Evolutionary conservation across 2,329 filamentous ascomycete genomes (phyloP).

Genomic region (Phaeosphaeriaceae sp.): DNA sequence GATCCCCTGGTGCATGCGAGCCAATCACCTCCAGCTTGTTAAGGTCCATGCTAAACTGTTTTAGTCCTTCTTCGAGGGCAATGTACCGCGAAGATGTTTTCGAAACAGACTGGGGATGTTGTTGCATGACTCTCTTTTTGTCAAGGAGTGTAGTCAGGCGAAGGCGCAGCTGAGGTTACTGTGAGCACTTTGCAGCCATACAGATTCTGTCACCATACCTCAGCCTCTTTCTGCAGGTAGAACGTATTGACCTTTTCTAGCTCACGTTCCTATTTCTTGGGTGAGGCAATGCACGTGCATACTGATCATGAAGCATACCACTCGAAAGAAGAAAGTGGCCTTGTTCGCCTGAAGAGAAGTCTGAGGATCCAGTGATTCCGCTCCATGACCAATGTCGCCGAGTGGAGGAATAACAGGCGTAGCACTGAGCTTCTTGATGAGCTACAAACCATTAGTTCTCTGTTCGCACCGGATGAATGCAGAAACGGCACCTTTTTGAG

Average conservation of each 20-base stretch:
- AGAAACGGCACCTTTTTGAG: constrained; percentile 82
- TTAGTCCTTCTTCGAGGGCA: constrained; percentile 93
- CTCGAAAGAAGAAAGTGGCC: constrained; percentile 96
- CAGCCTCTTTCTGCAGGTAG: constrained; percentile 96
- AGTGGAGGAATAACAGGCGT: constrained; percentile 85
- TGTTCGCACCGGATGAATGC: constrained; percentile 2
- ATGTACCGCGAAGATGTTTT: constrained; percentile 93
- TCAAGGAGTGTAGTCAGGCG: constrained; percentile 90
- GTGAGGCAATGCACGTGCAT: constrained; percentile 11
- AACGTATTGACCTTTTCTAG: constrained; percentile 98
- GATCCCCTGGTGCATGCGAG: constrained; percentile 13
- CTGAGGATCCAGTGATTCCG: constrained; percentile 74
- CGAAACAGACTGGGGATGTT: constrained; percentile 76
- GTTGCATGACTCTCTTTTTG: constrained; percentile 91
- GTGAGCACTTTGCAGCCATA: constrained; percentile 22
- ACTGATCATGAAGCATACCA: constrained; percentile 65
- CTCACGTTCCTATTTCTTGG: constrained; percentile 78
- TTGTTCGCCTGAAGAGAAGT: constrained; percentile 93
- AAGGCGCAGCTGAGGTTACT: constrained; percentile 79
- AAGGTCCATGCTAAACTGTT: constrained; percentile 94
- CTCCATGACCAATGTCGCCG: constrained; percentile 62
- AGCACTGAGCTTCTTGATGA: constrained; percentile 97
- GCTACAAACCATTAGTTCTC: constrained; percentile 62
- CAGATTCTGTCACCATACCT: constrained; percentile 66
- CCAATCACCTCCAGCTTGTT: constrained; percentile 81